phyloP scores from a whole-genome alignment of 1,284 basidiomycete species.

The Trametes hirsuta region DNA sequence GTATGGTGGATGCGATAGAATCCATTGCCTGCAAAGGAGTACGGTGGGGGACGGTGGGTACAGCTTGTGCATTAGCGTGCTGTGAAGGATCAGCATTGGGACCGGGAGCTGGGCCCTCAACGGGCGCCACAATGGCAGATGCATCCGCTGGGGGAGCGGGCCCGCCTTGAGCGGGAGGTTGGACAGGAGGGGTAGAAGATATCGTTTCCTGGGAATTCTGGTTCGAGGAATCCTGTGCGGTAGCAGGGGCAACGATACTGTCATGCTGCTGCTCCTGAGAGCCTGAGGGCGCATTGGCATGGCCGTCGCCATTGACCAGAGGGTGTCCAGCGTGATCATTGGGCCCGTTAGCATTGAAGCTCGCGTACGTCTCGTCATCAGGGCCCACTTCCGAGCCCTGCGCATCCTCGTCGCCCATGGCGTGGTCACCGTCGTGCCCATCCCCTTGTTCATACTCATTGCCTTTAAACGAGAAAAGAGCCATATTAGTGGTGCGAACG shows the following conservation, averaged over 20 bases:
- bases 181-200: conserved; percentile 27
- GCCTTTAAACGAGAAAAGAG: conserved; percentile 50
- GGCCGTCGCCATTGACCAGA: conserved; percentile 28
- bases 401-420: conserved; percentile 34
- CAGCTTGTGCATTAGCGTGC: conserved; percentile 27
- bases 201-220: conserved; percentile 21
- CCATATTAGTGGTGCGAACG: conserved; percentile 58
- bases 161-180: conserved; percentile 36
- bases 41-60: conserved; percentile 26
- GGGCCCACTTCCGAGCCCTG: conserved; percentile 34
- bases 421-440: conserved; percentile 37
- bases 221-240: conserved; percentile 14
- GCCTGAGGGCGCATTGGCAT: conserved; percentile 28
- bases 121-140: conserved; percentile 43
- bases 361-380: conserved; percentile 37
- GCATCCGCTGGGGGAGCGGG: conserved; percentile 47
- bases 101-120: conserved; percentile 36
- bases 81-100: conserved; percentile 24
- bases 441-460: conserved; percentile 45
- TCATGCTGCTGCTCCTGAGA: conserved; percentile 21
- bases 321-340: conserved; percentile 28
- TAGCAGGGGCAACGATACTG: conserved; percentile 11
- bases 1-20: conserved; percentile 51
- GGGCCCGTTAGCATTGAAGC: conserved; percentile 25
- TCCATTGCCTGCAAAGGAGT: conserved; percentile 39